A percentile compares a stretch with the other conserved stretches of the same genome.
Conservation (phyloP, 495 filamentous ascomycete species). For the Tricharina praecox region DNA sequence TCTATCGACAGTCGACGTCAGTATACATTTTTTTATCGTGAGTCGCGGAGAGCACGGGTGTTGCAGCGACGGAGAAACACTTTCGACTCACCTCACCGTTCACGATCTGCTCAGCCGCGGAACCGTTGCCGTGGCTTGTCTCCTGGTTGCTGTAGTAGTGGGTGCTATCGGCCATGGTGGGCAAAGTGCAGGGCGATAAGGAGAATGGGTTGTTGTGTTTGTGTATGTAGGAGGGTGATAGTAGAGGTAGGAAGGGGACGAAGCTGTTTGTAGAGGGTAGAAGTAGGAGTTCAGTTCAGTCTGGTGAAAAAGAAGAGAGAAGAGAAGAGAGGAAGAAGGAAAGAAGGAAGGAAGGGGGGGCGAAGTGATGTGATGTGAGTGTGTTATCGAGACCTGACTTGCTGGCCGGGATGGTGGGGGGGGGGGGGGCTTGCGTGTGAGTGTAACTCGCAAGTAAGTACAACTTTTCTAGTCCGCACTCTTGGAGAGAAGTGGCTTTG, state of each 20-base stretch:
- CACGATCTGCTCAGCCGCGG: constrained; percentile 14
- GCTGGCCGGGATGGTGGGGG: too few species aligned
- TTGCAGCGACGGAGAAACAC: neutral
- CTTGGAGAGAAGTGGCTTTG: too few species aligned
- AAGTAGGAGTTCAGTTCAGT: neutral
- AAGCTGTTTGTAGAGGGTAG: neutral
- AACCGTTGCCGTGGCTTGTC: constrained; percentile 11
- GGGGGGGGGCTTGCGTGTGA: too few species aligned
- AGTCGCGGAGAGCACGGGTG: too few species aligned
- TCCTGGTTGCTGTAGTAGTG: constrained; percentile 1
- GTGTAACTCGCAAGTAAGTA: too few species aligned
- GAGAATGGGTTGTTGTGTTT: neutral
- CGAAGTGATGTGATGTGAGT: neutral
- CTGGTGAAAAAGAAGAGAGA: neutral
- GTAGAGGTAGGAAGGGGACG: neutral
- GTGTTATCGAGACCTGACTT: neutral
- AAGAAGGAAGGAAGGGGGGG: constrained; percentile 10
- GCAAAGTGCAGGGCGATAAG: neutral
- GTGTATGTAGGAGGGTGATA: neutral
- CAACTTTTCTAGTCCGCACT: too few species aligned
- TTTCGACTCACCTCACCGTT: constrained; percentile 21
- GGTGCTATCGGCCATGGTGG: constrained; percentile 8
- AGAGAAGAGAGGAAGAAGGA: constrained; percentile 13
- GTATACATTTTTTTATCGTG: too few species aligned
- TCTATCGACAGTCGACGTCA: too few species aligned